Conservation (phyloP, 768 basidiomycete genomes). For the Hygrophoropsis aurantiaca region DNA sequence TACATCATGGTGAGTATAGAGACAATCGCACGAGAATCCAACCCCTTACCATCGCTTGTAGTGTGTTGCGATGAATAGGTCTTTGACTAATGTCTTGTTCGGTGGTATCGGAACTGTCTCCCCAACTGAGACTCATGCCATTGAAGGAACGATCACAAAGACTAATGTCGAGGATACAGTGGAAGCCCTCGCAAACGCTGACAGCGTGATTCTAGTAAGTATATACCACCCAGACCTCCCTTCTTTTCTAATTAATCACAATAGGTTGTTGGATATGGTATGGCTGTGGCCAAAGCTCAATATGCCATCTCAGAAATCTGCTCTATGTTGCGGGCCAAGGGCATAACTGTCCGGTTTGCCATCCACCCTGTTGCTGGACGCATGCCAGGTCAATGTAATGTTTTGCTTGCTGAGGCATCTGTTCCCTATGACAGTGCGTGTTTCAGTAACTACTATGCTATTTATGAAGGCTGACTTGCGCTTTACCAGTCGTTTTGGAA, state of each 20-base stretch:
- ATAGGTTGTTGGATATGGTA: slow-evolving; percentile 83
- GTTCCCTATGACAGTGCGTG: slow-evolving; percentile 84
- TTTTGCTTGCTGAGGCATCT: slow-evolving; percentile 86
- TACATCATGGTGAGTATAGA: slow-evolving; percentile 78
- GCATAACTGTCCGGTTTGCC: slow-evolving; percentile 79
- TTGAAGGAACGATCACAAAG: slow-evolving; percentile 80
- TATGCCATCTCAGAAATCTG: slow-evolving; percentile 78
- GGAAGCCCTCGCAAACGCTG: slow-evolving; percentile 74
- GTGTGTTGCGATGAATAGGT: slow-evolving; percentile 94
- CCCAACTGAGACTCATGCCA: slow-evolving; percentile 61
- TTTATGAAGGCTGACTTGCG: slow-evolving; percentile 1
- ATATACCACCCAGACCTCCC: neutral
- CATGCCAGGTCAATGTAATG: slow-evolving; percentile 93
- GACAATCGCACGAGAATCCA: neutral
- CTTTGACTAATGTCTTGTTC: slow-evolving; percentile 81
- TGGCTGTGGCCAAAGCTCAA: slow-evolving; percentile 92
- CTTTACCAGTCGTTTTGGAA: slow-evolving; percentile 70
- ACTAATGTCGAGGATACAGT: slow-evolving; percentile 81
- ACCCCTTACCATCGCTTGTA: slow-evolving; percentile 24
- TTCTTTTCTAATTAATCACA: slow-evolving; percentile 7
- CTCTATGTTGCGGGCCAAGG: slow-evolving; percentile 67
- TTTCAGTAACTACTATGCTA: neutral
- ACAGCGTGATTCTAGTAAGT: slow-evolving; percentile 76
- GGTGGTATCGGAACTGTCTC: slow-evolving; percentile 72
- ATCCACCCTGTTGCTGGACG: slow-evolving; percentile 91